These are phyloP conservation scores for Beta vulgaris DNA, from an alignment of 148 eudicot species.

Conservation along the genomic window DNA sequence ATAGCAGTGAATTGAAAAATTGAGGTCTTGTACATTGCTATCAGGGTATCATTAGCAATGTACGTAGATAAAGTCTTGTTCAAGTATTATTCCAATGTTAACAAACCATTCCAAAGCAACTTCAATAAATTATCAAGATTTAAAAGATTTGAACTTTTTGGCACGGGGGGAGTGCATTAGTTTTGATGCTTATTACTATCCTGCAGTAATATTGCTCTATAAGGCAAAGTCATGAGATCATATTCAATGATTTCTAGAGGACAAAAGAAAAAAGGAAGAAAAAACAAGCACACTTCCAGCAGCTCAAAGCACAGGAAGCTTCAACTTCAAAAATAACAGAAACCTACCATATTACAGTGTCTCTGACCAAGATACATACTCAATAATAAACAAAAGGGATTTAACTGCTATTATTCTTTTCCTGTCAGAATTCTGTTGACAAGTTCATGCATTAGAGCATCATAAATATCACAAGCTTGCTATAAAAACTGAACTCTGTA, in stretches of 20 bases:
- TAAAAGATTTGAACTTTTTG: not conserved
- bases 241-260: not conserved
- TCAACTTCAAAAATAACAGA: not conserved
- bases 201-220: not conserved
- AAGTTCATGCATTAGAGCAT: not conserved
- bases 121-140: not conserved
- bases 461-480: not conserved
- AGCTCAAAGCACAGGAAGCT: not conserved
- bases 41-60: not conserved
- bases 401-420: too few species aligned
- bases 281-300: not conserved
- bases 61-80: not conserved
- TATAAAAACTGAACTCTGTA: not conserved
- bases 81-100: not conserved
- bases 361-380: not conserved
- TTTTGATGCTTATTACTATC: not conserved
- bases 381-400: not conserved
- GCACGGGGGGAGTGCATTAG: not conserved
- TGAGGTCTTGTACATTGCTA: not conserved
- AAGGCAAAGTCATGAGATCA: not conserved
- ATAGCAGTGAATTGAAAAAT: not conserved
- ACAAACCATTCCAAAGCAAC: not conserved
- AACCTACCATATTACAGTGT: not conserved
- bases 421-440: not conserved
- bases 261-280: not conserved